These are phyloP conservation scores for Backusella liffmaniae DNA, from an alignment of 192 early-diverging fungal species.

Conservation along the genomic window DNA sequence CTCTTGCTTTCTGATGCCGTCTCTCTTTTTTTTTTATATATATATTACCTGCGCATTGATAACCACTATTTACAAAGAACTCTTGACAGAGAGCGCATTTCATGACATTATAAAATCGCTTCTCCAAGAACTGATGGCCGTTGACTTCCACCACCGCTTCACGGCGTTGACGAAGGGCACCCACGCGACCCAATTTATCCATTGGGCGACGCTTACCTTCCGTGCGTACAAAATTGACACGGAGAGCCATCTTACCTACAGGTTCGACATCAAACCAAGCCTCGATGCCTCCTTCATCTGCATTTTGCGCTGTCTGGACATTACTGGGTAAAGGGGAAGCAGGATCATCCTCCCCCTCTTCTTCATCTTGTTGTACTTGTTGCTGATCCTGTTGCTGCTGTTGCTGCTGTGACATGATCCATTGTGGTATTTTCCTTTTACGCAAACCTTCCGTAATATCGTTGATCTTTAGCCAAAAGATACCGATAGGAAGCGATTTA, in stretches of 20 bases:
- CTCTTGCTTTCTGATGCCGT: background rate
- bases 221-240: slow-evolving; percentile 71
- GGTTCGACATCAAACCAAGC: slow-evolving; percentile 92
- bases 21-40: background rate
- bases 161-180: slow-evolving; percentile 72
- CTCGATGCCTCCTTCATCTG: slow-evolving; percentile 58
- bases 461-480: slow-evolving; percentile 91
- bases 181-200: slow-evolving; percentile 66
- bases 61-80: slow-evolving; percentile 84
- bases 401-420: slow-evolving; percentile 45
- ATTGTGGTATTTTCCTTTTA: slow-evolving; percentile 62
- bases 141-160: slow-evolving; percentile 82
- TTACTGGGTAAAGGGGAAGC: slow-evolving; percentile 14
- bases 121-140: slow-evolving; percentile 89
- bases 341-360: background rate
- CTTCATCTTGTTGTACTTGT: background rate
- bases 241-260: slow-evolving; percentile 80
- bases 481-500: slow-evolving; percentile 63
- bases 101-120: slow-evolving; percentile 95
- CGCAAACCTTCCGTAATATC: slow-evolving; percentile 88
- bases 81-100: slow-evolving; percentile 94
- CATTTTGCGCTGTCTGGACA: background rate
- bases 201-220: slow-evolving; percentile 46
- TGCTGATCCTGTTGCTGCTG: slow-evolving; percentile 4
- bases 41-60: slow-evolving; percentile 90